phyloP scores from a whole-genome alignment of 2,329 filamentous ascomycete genomes.

The Alternaria rosae region DNA sequence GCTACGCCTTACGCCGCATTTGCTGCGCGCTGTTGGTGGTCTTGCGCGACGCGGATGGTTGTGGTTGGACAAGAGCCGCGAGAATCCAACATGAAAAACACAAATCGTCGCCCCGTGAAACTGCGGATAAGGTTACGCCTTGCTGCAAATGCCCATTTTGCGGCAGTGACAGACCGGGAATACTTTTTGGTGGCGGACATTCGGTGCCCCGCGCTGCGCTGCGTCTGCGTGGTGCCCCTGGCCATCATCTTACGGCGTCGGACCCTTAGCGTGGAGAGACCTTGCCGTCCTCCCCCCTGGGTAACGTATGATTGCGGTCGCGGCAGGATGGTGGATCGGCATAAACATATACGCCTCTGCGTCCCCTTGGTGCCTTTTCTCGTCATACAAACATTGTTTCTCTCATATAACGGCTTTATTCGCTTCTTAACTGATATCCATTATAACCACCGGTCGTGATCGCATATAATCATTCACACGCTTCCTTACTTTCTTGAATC shows the following conservation, averaged over 20 bases:
- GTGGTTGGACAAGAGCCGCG: conserved; percentile 18
- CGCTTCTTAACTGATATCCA: conserved; percentile 7
- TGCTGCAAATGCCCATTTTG: conserved; percentile 16
- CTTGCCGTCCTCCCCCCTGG: conserved; percentile 25
- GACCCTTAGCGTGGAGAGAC: conserved; percentile 24
- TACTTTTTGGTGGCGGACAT: conserved; percentile 21
- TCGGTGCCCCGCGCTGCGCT: conserved; percentile 20
- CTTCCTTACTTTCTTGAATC: not conserved
- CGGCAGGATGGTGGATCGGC: conserved; percentile 27
- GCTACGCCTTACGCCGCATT: conserved; percentile 7
- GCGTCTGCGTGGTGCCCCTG: conserved; percentile 16
- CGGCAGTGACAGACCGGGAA: conserved; percentile 8
- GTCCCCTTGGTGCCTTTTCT: conserved; percentile 23
- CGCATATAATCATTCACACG: conserved; percentile 16
- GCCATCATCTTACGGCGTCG: conserved; percentile 13
- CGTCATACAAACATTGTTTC: conserved; percentile 29
- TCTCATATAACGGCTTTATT: conserved; percentile 9
- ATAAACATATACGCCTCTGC: conserved; percentile 29
- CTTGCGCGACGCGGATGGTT: conserved; percentile 1
- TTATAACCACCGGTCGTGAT: conserved; percentile 13
- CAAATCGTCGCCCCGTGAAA: conserved; percentile 14
- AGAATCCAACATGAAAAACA: conserved; percentile 5
- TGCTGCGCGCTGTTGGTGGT: conserved; percentile 13
- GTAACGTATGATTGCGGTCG: conserved; percentile 28
- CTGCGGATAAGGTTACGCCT: conserved; percentile 15